Percentiles rank a stretch among this genome's conserved stretches.
These are phyloP conservation scores for Cruciata laevipes DNA, from an alignment of 257 asterid genomes.

Conservation along the genomic window DNA sequence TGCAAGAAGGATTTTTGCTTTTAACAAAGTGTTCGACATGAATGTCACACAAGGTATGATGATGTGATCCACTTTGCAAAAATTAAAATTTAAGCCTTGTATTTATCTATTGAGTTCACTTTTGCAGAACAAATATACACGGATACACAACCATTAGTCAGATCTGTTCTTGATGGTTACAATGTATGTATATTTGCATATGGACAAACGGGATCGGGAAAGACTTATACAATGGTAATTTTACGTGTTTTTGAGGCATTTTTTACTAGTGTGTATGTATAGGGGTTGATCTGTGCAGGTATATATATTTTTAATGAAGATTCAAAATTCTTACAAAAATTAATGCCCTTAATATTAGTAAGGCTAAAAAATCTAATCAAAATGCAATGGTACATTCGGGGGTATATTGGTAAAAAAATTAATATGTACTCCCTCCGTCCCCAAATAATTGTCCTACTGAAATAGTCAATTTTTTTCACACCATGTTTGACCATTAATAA, in stretches of 20 bases:
- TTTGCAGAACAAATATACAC: constrained; percentile 74
- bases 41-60: constrained; percentile 72
- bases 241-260: not conserved
- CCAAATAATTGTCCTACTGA: no score
- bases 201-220: constrained; percentile 95
- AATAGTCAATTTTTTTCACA: no score
- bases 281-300: no score
- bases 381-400: no score
- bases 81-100: not conserved
- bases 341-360: no score
- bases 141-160: constrained; percentile 68
- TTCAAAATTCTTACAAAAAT: no score
- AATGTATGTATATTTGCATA: constrained; percentile 89
- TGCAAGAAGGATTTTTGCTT: constrained; percentile 69
- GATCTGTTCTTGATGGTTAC: constrained; percentile 86
- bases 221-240: constrained; percentile 84
- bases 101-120: not conserved
- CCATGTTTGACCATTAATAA: no score
- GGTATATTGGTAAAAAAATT: no score
- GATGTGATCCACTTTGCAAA: constrained; percentile 15
- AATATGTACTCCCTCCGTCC: no score
- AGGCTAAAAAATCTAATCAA: no score
- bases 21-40: constrained; percentile 71
- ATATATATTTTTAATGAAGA: no score
- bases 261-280: not conserved